Base-by-base conservation (phyloP, 164 flowering plant genomes). In the Annona squamosa region DNA sequence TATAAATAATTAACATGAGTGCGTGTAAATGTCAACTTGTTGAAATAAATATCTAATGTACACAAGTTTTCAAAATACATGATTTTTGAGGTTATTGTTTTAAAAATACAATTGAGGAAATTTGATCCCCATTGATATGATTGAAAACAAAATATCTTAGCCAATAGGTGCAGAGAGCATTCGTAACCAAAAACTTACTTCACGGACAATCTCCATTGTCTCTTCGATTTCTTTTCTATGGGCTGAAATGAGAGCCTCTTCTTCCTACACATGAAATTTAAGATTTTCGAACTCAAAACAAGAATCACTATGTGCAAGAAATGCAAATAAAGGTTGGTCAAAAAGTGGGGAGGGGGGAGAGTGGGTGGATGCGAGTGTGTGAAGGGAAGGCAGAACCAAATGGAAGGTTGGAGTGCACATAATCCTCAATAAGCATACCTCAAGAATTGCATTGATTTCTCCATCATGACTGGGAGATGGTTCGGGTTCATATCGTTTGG, bases 201-300 rank as follows among this genome's bases (percentile, higher is more conserved):
- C 99, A 42, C 98, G 97, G 72, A 96, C 99, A 74, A 96, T 92
- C 79, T 93, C 98, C 97, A 93, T 93, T 0, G 97, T 93, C 72
- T 96, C 96, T 85, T 96, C 99, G 69, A 96, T 92, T 82, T 93
- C 97, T 82, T 96, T 96, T 75, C 98, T 85, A 75, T 96, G 99
- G 69, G 99, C 96, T 46, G 94, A 87, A 78, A 92, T 87, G 46
- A 96, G 75, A 68, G 97, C 97, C 79, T 90, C 99, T 82, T 96
- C 99, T 80, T 96, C 98, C 99, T 93, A 74, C 26, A 80, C 67
- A 17, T 68, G 67, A n/a, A 37, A 71, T 64, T 73, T 16, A 52
- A 52, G 59, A 52, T 2, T 10, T 52, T 16, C 59, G 13, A 52
- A 52, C 59, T 52, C 59, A 52, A 52, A 52, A 10, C 3, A 52